Evolutionary conservation across 495 filamentous ascomycete species (phyloP), one percentile per base, ranked within the genome.

Genomic region (Cercophora newfieldiana): DNA sequence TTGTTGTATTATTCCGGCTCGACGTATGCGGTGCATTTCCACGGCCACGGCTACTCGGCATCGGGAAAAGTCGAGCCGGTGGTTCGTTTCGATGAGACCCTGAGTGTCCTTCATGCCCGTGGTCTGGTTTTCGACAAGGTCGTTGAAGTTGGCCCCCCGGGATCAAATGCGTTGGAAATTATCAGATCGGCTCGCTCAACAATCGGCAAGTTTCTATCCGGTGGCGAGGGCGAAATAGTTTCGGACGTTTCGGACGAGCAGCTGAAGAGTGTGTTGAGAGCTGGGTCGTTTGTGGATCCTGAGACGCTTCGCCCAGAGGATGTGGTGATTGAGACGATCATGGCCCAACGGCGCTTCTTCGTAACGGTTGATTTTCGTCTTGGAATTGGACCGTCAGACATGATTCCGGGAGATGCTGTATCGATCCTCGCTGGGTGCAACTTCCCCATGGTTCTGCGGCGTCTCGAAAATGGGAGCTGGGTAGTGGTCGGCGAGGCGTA

Each of bases 31-130:
- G 53, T 56, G 0, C n/a, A 28, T 16, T 28, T 56, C 53, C 16
- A 56, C 25, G 53, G 53, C 53, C 53, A 56, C 25, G 53, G 53
- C 5, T 56, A 56, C 25, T 56, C 16, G 2, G 53, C 53, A 19
- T 56, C 53, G n/a, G 53, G 53, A 0, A n/a, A 21, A 0, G 6
- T 24, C 21, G 29, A 56, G 53, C 16, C 19, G 25, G 53, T 25
- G 14, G 53, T 6, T 8, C 53, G 25, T 1, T 56, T 56, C 25
- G 29, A 28, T 24, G 3, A 56, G 7, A 28, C 25, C 25, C 53
- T 56, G 1, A 56, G 53, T 1, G 29, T 28, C 7, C 24, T 21
- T n/a, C 14, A 56, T n/a, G 25, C 29, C 25, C 53, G 53, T 18
- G 53, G 53, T 7, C 29, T 56, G 8, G 6, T 19, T 2, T 56